Conservation (phyloP, 306 rosid genomes). For the Lotus japonicus region DNA sequence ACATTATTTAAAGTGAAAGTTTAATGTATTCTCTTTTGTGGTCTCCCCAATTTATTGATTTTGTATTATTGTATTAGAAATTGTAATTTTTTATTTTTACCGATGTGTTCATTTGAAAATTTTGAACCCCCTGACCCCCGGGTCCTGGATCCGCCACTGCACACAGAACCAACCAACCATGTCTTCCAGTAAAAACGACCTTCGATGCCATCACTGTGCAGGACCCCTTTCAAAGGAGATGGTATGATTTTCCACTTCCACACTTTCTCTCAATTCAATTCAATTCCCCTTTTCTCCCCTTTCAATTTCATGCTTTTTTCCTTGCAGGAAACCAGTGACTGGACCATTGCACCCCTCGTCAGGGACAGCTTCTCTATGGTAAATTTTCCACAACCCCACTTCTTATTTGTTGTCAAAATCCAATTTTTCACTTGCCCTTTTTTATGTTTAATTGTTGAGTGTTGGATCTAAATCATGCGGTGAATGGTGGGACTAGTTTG, state of each 20-base stretch:
- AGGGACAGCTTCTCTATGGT: constrained; percentile 95
- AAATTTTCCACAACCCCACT: neutral
- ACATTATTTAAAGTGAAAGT: too few relatives aligned
- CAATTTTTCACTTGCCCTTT: neutral
- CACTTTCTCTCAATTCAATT: neutral
- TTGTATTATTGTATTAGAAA: too few relatives aligned
- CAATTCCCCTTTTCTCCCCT: neutral
- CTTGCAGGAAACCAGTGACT: constrained; percentile 60
- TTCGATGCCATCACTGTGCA: constrained; percentile 78
- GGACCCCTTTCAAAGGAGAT: constrained; percentile 73
- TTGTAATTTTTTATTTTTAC: too few relatives aligned
- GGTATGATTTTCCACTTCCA: constrained; percentile 30
- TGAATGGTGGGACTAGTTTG: neutral
- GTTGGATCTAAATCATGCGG: constrained; percentile 1
- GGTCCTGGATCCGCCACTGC: too few relatives aligned
- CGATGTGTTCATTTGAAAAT: too few relatives aligned
- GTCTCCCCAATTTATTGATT: too few relatives aligned
- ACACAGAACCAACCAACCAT: too few relatives aligned
- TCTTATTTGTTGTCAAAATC: constrained; percentile 8
- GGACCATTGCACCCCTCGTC: constrained; percentile 66
- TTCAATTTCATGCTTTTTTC: neutral
- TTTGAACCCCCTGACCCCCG: too few relatives aligned
- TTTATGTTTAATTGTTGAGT: neutral
- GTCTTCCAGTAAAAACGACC: constrained; percentile 10
- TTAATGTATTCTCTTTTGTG: too few relatives aligned